Evolutionary conservation across 352 stramenopile genomes (phyloP).

Genomic region (Nothophytophthora sp.): DNA sequence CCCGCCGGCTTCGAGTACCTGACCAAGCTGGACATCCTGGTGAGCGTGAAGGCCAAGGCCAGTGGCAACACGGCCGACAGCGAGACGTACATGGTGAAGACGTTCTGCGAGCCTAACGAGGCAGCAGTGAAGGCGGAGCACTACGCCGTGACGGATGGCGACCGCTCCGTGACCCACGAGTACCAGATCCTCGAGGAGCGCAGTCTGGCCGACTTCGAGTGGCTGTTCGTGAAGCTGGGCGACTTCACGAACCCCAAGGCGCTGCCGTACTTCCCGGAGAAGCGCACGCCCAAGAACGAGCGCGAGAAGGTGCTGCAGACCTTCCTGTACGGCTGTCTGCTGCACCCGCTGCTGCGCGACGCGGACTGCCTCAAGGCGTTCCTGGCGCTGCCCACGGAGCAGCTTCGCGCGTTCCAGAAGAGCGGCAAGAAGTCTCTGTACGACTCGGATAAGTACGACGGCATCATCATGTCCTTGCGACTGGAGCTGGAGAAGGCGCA

Average conservation of each 20-base stretch:
- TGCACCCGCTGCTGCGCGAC: conserved; percentile 80
- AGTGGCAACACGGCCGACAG: conserved; percentile 42
- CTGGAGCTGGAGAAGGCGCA: conserved; percentile 87
- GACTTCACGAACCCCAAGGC: conserved; percentile 83
- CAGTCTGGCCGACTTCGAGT: conserved; percentile 82
- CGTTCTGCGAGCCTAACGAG: conserved; percentile 78
- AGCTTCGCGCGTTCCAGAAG: conserved; percentile 76
- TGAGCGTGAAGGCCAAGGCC: conserved; percentile 48
- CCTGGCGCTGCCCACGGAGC: conserved; percentile 66
- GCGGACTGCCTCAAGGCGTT: conserved; percentile 85
- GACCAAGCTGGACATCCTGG: conserved; percentile 80
- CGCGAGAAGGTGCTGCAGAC: conserved; percentile 76
- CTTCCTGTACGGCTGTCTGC: conserved; percentile 79
- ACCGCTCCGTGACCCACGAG: conserved; percentile 78
- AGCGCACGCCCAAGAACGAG: conserved; percentile 45
- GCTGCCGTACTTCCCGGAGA: conserved; percentile 78
- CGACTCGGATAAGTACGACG: conserved; percentile 79
- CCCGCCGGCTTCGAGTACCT: conserved; percentile 85
- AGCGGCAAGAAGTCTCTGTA: conserved; percentile 74
- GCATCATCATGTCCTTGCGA: conserved; percentile 72
- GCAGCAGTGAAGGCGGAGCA: conserved; percentile 53
- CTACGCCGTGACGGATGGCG: conserved; percentile 50
- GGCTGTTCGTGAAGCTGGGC: conserved; percentile 74
- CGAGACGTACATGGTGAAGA: conserved; percentile 77
- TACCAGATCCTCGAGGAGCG: conserved; percentile 74